Conservation (phyloP, 495 filamentous ascomycete genomes). For the Tricharina praecox region DNA sequence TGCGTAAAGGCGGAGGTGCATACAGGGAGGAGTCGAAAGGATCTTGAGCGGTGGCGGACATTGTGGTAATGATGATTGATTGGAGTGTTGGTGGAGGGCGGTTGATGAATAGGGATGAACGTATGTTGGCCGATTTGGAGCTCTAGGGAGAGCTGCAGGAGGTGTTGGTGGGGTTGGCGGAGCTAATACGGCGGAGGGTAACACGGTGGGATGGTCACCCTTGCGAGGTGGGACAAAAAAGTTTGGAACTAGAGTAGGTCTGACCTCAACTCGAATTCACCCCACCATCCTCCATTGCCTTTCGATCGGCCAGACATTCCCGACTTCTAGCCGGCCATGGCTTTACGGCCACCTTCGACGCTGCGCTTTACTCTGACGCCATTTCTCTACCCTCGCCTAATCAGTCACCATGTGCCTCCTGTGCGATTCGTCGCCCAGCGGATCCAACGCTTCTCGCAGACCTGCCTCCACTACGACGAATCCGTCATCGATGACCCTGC, state of each 20-base stretch:
- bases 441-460: background rate
- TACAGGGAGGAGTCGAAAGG: conserved; percentile 74
- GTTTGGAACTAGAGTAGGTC: too few relatives aligned
- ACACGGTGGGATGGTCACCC: background rate
- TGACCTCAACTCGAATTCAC: too few relatives aligned
- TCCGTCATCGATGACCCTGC: conserved; percentile 2
- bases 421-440: conserved; percentile 10
- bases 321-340: background rate
- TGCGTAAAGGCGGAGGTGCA: conserved; percentile 25
- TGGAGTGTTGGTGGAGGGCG: conserved; percentile 8
- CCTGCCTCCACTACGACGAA: conserved; percentile 1
- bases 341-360: background rate
- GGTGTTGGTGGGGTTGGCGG: conserved; percentile 2
- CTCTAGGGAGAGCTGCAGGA: background rate
- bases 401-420: background rate
- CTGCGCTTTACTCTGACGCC: conserved; percentile 5
- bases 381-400: conserved; percentile 7
- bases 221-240: too few relatives aligned
- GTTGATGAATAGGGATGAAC: conserved; percentile 3
- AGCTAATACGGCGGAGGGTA: conserved; percentile 2
- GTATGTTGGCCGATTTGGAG: background rate
- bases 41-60: conserved; percentile 36
- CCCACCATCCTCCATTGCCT: too few relatives aligned
- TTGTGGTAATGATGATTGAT: conserved; percentile 14
- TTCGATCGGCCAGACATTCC: too few relatives aligned